These are phyloP conservation scores for Schizopora paradoxa DNA, from an alignment of 1,284 basidiomycete genomes.

Conservation along the genomic window DNA sequence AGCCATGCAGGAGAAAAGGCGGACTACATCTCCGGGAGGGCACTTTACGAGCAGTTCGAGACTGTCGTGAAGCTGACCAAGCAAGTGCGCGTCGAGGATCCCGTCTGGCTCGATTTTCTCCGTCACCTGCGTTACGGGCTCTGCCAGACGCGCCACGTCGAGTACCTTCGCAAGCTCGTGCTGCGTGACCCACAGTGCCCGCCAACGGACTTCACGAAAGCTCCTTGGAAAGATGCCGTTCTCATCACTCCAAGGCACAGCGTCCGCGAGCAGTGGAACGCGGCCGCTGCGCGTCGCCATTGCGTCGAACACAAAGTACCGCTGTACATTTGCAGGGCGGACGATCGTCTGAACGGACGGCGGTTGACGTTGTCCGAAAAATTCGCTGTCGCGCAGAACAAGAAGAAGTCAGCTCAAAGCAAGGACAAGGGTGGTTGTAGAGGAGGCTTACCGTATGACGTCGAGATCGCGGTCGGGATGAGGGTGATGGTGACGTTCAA, in stretches of 20 bases:
- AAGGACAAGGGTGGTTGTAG: too few relatives aligned
- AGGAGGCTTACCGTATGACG: constrained; percentile 21
- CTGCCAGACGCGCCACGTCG: constrained; percentile 25
- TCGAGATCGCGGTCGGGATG: constrained; percentile 38
- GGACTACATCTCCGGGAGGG: constrained; percentile 20
- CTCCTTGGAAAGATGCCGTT: constrained; percentile 26
- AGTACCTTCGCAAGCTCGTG: constrained; percentile 26
- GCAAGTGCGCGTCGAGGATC: constrained; percentile 32
- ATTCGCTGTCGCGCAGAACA: constrained; percentile 2
- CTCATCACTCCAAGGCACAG: constrained; percentile 33
- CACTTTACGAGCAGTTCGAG: constrained; percentile 32
- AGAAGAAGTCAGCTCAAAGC: constrained; percentile 8
- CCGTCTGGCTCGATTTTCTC: constrained; percentile 31
- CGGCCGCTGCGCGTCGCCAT: constrained; percentile 20
- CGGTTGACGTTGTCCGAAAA: constrained; percentile 2
- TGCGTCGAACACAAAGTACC: constrained; percentile 11
- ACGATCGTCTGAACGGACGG: constrained; percentile 4
- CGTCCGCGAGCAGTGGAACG: constrained; percentile 32
- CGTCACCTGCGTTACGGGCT: constrained; percentile 25
- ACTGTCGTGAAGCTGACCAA: constrained; percentile 33
- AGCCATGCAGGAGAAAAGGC: not conserved
- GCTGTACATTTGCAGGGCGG: constrained; percentile 19
- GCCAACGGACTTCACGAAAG: constrained; percentile 18
- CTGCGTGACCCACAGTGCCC: constrained; percentile 17
- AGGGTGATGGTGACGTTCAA: constrained; percentile 35